These are phyloP conservation scores for Ceratobasidium theobromae DNA, from an alignment of 1,284 basidiomycete genomes.

Conservation along the genomic window DNA sequence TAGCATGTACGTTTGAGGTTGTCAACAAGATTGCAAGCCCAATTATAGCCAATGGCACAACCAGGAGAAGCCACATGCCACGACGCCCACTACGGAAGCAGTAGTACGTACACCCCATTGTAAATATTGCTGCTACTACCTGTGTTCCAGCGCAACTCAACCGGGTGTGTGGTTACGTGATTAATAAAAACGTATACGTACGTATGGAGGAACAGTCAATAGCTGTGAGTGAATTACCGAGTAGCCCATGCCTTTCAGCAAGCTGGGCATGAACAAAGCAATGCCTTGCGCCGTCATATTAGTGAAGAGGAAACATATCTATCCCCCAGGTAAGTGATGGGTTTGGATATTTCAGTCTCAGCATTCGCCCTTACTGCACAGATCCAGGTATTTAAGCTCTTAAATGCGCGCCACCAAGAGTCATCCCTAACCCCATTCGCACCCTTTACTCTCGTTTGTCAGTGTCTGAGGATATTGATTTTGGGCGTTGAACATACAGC, in stretches of 20 bases:
- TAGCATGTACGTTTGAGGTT: slow-evolving; percentile 28
- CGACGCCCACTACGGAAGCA: slow-evolving; percentile 34
- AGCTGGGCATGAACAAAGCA: slow-evolving; percentile 40
- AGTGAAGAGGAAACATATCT: slow-evolving; percentile 39
- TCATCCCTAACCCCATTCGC: slow-evolving; percentile 38
- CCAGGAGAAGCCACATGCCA: slow-evolving; percentile 35
- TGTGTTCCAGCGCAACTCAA: background rate
- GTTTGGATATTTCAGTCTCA: background rate
- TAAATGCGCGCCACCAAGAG: slow-evolving; percentile 35
- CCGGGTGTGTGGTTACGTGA: background rate
- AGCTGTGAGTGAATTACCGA: slow-evolving; percentile 36
- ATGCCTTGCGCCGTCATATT: slow-evolving; percentile 41
- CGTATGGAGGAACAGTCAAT: slow-evolving; percentile 36
- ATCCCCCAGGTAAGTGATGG: background rate
- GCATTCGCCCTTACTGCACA: slow-evolving; percentile 27
- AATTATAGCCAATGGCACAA: slow-evolving; percentile 32
- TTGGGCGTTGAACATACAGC: no score
- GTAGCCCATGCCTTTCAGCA: slow-evolving; percentile 37
- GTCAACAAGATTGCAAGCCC: slow-evolving; percentile 34
- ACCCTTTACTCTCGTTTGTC: no score
- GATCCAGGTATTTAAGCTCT: slow-evolving; percentile 37
- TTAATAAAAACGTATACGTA: background rate
- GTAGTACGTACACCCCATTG: slow-evolving; percentile 33
- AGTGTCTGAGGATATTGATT: no score
- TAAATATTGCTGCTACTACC: slow-evolving; percentile 35